Evolutionary conservation across 108 stramenopile genomes (phyloP), one percentile per base, ranked within the genome.

Genomic region (Cyclostephanos invisitatus): DNA sequence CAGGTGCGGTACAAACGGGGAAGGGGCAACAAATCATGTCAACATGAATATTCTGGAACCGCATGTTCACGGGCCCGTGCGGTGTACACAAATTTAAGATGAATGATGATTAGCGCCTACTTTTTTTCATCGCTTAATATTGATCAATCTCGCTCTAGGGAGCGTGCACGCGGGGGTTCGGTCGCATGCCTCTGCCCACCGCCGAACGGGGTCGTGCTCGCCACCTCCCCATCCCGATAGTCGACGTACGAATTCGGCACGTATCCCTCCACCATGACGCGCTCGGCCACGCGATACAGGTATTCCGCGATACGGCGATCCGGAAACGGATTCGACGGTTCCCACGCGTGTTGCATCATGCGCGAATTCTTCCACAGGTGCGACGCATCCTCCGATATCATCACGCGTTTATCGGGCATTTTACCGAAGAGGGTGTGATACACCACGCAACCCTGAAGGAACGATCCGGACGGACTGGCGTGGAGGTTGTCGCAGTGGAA

Each of bases 401-500:
- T 73, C n/a, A 18, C 53, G 8, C 54, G 62, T 9, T 68, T 60
- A 8, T 78, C 61, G 11, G 87, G 87, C 80, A 85, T 77, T 38
- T 61, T 50, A 24, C 75, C 75, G 24, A 65, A 83, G 12, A 88
- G 69, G 8, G 84, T 83, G 14, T 71, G 65, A 64, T 88, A 75
- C 20, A 88, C 29, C 10, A 84, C 81, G 51, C 77, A 77, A 3
- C 75, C 77, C 57, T 83, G 77, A 0, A 88, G 51, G 50, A 71
- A 85, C 18, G 83, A 66, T 67, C 87, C 87, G 55, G 60, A 72
- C 15, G 63, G 56, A 24, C 81, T 82, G 14, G 85, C 72, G 62
- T 88, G 87, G n/a, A 88, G 55, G 17, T 69, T 71, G 59, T 85
- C 82, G 21, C 53, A 62, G 61, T 84, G 58, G 50, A 85, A 85